Conservation (phyloP, 1,284 basidiomycete species). For the Apiotrichum sp. region DNA sequence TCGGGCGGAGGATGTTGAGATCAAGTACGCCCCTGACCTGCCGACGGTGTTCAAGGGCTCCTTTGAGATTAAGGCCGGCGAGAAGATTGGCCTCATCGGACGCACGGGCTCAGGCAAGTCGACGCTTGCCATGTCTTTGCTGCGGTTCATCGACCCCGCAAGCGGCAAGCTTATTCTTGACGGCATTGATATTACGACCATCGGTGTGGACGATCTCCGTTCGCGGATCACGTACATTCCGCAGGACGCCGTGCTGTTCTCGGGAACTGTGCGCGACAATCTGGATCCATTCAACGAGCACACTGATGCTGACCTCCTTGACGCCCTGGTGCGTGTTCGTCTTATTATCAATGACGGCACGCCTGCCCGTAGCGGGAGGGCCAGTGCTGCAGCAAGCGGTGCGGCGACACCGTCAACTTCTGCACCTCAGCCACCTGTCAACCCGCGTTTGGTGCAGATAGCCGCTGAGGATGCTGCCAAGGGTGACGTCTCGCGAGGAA, state of each 20-base stretch:
- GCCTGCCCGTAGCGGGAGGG: not conserved
- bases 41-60: constrained; percentile 74
- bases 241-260: constrained; percentile 72
- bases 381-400: not conserved
- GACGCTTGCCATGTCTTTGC: constrained; percentile 74
- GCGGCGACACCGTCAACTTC: constrained; percentile 1
- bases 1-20: constrained; percentile 62
- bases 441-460: constrained; percentile 18
- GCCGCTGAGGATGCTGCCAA: constrained; percentile 16
- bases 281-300: constrained; percentile 82
- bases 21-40: constrained; percentile 78
- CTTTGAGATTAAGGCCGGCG: constrained; percentile 63
- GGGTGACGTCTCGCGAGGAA: not conserved
- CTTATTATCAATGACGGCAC: constrained; percentile 18
- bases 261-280: constrained; percentile 77
- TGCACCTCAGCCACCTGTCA: not conserved
- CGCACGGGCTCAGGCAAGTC: constrained; percentile 46
- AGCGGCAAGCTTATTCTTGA: constrained; percentile 74
- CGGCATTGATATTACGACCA: constrained; percentile 79
- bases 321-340: constrained; percentile 46
- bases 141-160: constrained; percentile 82
- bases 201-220: constrained; percentile 73
- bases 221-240: constrained; percentile 49
- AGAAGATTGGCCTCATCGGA: constrained; percentile 62
- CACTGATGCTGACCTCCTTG: constrained; percentile 66